Evolutionary conservation across 306 rosid species (phyloP).

Genomic region (Gastrolobium bilobum): DNA sequence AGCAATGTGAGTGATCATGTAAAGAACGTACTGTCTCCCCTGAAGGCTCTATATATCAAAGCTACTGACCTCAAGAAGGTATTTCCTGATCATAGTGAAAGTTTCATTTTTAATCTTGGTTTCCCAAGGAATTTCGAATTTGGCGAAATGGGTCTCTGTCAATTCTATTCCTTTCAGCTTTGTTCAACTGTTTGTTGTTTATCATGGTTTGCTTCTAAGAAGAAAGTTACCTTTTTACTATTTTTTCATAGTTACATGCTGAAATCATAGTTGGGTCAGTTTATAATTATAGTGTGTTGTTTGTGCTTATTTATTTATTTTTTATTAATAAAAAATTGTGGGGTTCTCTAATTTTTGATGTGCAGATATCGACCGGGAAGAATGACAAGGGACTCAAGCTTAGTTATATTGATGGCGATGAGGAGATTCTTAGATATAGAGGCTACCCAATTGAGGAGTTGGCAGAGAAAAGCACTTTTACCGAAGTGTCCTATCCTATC

Average conservation of each 20-base stretch:
- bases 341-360: no score
- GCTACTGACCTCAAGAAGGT: conserved; percentile 86
- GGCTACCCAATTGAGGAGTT: conserved; percentile 95
- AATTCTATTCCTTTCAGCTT: conserved; percentile 30
- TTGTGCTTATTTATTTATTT: no score
- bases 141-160: conserved; percentile 1
- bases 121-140: not conserved
- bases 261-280: conserved; percentile 10
- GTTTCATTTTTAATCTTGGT: not conserved
- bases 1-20: no score
- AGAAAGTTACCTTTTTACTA: no score
- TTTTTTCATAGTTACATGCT: not conserved
- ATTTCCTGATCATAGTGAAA: not conserved
- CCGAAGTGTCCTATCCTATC: conserved; percentile 89
- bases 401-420: conserved; percentile 92
- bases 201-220: not conserved
- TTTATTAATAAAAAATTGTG: no score
- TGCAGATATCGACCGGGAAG: no score
- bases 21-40: no score
- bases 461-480: conserved; percentile 85
- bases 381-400: no score
- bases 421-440: conserved; percentile 92
- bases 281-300: conserved; percentile 1
- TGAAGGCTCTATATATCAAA: conserved; percentile 80
- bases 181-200: conserved; percentile 20